Evolutionary conservation across 2,329 filamentous ascomycete genomes (phyloP).

Genomic region (Furcasterigmium furcatum): DNA sequence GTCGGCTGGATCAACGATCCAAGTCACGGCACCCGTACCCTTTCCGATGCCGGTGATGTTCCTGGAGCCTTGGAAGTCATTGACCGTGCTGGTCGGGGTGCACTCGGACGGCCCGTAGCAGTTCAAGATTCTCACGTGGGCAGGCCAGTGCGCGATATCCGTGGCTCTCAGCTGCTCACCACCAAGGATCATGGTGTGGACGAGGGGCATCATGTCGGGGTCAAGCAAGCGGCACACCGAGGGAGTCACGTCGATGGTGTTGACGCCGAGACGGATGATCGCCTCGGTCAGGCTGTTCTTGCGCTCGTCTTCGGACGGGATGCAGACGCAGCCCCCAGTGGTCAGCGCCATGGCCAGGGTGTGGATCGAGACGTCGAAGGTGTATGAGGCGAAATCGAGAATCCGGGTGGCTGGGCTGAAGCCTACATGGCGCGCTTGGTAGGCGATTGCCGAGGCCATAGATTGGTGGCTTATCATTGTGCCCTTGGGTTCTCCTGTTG

Average conservation of each 20-base stretch:
- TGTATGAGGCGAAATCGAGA: conserved; percentile 30
- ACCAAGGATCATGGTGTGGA: conserved; percentile 7
- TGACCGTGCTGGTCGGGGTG: conserved; percentile 15
- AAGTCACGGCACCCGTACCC: conserved; percentile 8
- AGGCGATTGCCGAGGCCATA: background rate
- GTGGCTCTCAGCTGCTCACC: conserved; percentile 30
- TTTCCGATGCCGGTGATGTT: conserved; percentile 15
- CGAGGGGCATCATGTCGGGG: conserved; percentile 3
- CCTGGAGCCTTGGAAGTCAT: conserved; percentile 23
- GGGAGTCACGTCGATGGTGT: conserved; percentile 18
- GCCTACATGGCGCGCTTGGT: conserved; percentile 33
- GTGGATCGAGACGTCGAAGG: conserved; percentile 24
- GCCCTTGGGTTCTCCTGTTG: conserved; percentile 17
- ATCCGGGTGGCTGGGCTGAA: conserved; percentile 37
- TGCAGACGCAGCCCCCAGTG: conserved; percentile 21
- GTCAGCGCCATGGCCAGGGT: conserved; percentile 28
- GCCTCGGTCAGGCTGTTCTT: conserved; percentile 18
- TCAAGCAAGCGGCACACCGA: conserved; percentile 27
- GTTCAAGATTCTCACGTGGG: conserved; percentile 34
- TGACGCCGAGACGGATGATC: conserved; percentile 22
- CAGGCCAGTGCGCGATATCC: conserved; percentile 44
- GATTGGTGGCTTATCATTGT: conserved; percentile 3
- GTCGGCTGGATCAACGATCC: conserved; percentile 12
- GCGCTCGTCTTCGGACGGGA: conserved; percentile 33
- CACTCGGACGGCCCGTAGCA: background rate